These are phyloP conservation scores for Cucurbita argyrosperma DNA, from an alignment of 306 rosid genomes.

Conservation along the genomic window DNA sequence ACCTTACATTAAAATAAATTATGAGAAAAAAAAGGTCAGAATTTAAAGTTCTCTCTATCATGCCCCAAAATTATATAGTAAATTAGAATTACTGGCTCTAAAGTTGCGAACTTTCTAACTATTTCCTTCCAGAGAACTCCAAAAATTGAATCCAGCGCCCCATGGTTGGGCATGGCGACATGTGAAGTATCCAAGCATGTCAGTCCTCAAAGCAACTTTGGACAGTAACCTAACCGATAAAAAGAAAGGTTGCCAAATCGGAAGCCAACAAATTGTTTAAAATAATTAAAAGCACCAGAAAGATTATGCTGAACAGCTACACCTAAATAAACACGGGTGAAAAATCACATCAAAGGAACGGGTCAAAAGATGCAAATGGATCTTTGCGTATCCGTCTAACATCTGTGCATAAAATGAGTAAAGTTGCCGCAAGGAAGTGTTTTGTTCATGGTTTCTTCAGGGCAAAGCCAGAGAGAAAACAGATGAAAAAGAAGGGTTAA, in stretches of 20 bases:
- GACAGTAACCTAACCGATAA: not conserved
- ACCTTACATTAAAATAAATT: no score
- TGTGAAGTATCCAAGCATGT: not conserved
- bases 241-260: not conserved
- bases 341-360: not conserved
- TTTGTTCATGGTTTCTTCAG: constrained; percentile 1
- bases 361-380: not conserved
- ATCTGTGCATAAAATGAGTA: not conserved
- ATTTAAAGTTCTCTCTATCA: no score
- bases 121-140: not conserved
- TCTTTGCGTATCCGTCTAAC: not conserved
- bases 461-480: not conserved
- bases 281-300: not conserved
- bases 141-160: not conserved
- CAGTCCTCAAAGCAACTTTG: not conserved
- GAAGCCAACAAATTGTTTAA: not conserved
- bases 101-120: not conserved
- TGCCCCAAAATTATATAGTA: not conserved
- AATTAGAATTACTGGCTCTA: not conserved
- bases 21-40: no score
- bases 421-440: constrained; percentile 4
- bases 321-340: not conserved
- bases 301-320: not conserved
- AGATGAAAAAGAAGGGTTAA: not conserved
- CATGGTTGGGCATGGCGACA: not conserved